Base-by-base conservation (phyloP, 2,329 filamentous ascomycete species). In the Fusarium albosuccineum region DNA sequence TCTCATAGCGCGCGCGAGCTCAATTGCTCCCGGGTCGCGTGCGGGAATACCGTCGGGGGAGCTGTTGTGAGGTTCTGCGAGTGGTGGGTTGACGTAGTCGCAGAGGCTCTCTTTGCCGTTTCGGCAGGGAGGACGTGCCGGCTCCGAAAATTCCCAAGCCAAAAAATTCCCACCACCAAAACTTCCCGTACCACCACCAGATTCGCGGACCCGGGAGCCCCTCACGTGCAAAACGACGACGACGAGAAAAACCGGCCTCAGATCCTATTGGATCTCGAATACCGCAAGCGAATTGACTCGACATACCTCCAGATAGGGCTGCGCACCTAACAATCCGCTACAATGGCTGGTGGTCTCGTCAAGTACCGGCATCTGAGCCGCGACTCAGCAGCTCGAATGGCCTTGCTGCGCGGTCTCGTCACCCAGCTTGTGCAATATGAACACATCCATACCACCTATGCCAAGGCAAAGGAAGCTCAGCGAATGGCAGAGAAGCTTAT, bases 401-500 rank as follows among this genome's bases (percentile, higher is more conserved):
- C 96, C 54, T 89, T 99, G 72, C 90, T 99, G 71, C 93, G 96
- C 76, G 97, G 98, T 82, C 86, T 99, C 64, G 94, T 98, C 78
- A 97, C 95, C 71, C 96, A 95, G 56, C 91, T 99, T 70, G 92
- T 99, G 82, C 87, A 92, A 80, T 89, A 97, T 80, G 96, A 99
- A 83, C 90, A 93, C 67, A 97, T 99, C 82, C 90, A 91, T 68
- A 99, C 96, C 51, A 97, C 96, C 82, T 97, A 92, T 86, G 90
- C 91, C 78, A 98, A 98, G 82, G 96, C 96, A 48, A 99, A 98
- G 82, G 96, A 99, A 83, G 92, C 96, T 17, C 96, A 99, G 82
- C 87, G 92, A 42, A 80, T 98, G 72, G 96, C 94, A 8, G 96
- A 99, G 78, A 97, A 97, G 84, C 85, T 98, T 70, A 94, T 99